Evolutionary conservation across 2,329 filamentous ascomycete species (phyloP).

Genomic region (Hypoxylon sp.): DNA sequence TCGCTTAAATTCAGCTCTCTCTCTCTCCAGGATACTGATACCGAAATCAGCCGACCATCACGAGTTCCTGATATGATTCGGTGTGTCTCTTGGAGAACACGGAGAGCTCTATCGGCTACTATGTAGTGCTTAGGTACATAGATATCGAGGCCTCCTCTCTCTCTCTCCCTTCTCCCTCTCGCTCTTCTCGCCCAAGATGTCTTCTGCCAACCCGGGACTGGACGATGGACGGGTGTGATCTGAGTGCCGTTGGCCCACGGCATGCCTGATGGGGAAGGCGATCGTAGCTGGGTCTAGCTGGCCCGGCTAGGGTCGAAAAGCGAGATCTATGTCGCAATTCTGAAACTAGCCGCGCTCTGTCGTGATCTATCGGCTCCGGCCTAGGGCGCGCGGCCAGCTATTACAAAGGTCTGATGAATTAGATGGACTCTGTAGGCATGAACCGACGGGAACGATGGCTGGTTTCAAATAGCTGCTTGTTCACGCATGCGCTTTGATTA

Average conservation of each 20-base stretch:
- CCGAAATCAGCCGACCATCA: slow-evolving; percentile 36
- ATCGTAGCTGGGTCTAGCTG: slow-evolving; percentile 33
- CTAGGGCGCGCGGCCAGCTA: slow-evolving; percentile 8
- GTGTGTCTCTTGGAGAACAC: slow-evolving; percentile 32
- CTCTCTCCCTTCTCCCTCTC: not conserved
- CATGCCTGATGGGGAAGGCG: slow-evolving; percentile 37
- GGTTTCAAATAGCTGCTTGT: slow-evolving; percentile 31
- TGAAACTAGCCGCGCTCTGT: slow-evolving; percentile 34
- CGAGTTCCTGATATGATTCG: slow-evolving; percentile 35
- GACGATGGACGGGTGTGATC: slow-evolving; percentile 8
- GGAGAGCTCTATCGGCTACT: slow-evolving; percentile 29
- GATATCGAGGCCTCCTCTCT: slow-evolving; percentile 23
- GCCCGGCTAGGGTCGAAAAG: slow-evolving; percentile 27
- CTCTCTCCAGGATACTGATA: slow-evolving; percentile 19
- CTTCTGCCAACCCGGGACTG: not conserved
- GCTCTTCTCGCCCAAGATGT: not conserved
- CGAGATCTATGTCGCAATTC: slow-evolving; percentile 37
- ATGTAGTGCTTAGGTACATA: no score
- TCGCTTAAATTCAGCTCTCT: slow-evolving; percentile 23
- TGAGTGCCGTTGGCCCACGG: slow-evolving; percentile 28
- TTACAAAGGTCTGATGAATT: slow-evolving; percentile 35
- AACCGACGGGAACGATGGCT: slow-evolving; percentile 7
- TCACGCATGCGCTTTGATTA: no score
- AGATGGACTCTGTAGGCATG: slow-evolving; percentile 1
- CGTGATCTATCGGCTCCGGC: slow-evolving; percentile 18